A percentile compares a stretch with the other conserved stretches of the same genome.
Conservation (phyloP, 345 rosid species). For the Triadica sebifera region DNA sequence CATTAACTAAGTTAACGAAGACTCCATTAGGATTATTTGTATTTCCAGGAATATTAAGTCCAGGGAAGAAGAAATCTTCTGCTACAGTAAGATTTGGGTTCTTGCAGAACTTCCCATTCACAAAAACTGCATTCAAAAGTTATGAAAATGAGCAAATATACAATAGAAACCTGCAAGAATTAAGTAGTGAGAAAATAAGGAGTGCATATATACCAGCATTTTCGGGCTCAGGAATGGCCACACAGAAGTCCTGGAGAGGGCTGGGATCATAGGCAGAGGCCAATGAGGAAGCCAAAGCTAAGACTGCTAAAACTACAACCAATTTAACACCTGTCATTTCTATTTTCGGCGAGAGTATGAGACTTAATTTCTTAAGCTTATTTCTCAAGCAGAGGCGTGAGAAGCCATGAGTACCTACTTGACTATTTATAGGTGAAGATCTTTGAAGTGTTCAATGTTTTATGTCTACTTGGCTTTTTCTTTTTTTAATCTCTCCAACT, state of each 20-base stretch:
- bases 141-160: too few species aligned
- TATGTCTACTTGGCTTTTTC: neutral
- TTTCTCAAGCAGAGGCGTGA: neutral
- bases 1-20: slow-evolving; percentile 5
- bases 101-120: slow-evolving; percentile 25
- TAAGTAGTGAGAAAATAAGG: neutral
- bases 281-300: slow-evolving; percentile 4
- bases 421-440: neutral
- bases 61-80: slow-evolving; percentile 14
- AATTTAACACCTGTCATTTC: neutral
- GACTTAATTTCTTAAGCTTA: neutral
- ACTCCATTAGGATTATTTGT: neutral
- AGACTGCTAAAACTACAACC: neutral
- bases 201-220: slow-evolving; percentile 5
- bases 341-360: neutral
- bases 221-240: slow-evolving; percentile 2
- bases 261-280: slow-evolving; percentile 19
- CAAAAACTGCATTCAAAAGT: slow-evolving; percentile 12
- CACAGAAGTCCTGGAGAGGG: slow-evolving; percentile 24
- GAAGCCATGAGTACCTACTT: neutral
- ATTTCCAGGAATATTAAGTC: slow-evolving; percentile 12
- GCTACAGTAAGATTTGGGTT: neutral
- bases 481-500: too few species aligned
- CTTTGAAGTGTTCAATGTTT: neutral
- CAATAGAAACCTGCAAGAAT: neutral